phyloP scores from a whole-genome alignment of 306 rosid genomes.

The Chamaecrista fasciculata region DNA sequence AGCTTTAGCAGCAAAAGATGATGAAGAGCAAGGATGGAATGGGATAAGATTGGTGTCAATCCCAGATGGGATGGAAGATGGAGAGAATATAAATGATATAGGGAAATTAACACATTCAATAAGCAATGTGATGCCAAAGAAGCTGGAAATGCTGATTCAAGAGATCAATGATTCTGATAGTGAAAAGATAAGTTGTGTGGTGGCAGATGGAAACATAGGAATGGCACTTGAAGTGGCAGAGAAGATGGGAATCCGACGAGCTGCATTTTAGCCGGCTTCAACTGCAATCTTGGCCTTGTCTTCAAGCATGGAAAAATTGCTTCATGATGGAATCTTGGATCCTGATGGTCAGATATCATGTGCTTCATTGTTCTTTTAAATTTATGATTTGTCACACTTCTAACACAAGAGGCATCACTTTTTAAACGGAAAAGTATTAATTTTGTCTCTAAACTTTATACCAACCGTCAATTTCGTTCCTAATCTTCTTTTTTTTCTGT shows the following conservation, averaged over 20 bases:
- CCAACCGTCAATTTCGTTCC: too few relatives aligned
- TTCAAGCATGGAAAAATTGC: conserved; percentile 29
- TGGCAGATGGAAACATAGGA: conserved; percentile 37
- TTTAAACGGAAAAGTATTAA: too few relatives aligned
- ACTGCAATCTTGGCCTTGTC: conserved; percentile 34
- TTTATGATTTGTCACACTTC: too few relatives aligned
- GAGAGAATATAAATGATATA: conserved; percentile 37
- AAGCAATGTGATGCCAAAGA: conserved; percentile 34
- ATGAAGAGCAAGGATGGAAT: not conserved
- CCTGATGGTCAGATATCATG: conserved; percentile 48
- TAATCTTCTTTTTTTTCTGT: too few relatives aligned
- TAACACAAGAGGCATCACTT: too few relatives aligned
- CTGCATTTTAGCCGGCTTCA: conserved; percentile 47
- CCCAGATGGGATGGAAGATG: conserved; percentile 46
- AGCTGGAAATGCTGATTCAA: conserved; percentile 45
- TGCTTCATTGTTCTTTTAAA: too few relatives aligned
- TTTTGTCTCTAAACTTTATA: too few relatives aligned
- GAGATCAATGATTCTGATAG: conserved; percentile 29
- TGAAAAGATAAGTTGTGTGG: conserved; percentile 36
- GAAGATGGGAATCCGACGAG: conserved; percentile 38
- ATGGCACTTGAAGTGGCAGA: conserved; percentile 54
- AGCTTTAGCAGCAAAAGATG: conserved; percentile 18
- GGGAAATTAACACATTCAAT: conserved; percentile 33
- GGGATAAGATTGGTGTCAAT: conserved; percentile 42
- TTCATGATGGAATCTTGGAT: conserved; percentile 37